A percentile compares a stretch with the other conserved stretches of the same genome.
phyloP scores from a whole-genome alignment of 371 early-diverging fungal genomes.

The Actinomortierella ambigua region DNA sequence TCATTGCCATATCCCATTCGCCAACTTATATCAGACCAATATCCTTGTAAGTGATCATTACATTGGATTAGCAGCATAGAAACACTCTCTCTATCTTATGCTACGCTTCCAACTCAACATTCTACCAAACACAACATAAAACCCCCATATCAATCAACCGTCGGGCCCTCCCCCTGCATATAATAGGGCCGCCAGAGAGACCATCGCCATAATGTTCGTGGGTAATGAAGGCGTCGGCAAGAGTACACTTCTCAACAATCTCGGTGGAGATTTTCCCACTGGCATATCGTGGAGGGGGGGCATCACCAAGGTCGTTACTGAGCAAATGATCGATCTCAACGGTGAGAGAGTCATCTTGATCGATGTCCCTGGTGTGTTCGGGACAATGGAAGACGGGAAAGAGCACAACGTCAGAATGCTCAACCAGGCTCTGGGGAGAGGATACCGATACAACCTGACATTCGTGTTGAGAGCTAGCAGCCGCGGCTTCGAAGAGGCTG shows the following conservation, averaged over 20 bases:
- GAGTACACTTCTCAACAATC: conserved; percentile 4
- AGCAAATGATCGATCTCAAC: neutral
- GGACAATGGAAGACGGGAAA: conserved; percentile 2
- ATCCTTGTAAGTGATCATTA: too few relatives aligned
- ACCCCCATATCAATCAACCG: too few relatives aligned
- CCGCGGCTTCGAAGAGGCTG: conserved; percentile 1
- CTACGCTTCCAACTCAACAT: too few relatives aligned
- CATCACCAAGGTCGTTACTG: conserved; percentile 3
- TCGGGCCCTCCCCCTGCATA: too few relatives aligned
- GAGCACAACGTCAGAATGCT: conserved; percentile 2
- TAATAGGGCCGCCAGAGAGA: too few relatives aligned
- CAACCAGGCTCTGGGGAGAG: conserved; percentile 1
- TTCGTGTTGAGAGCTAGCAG: conserved; percentile 15
- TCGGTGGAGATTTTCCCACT: conserved; percentile 3
- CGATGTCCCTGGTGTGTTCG: conserved; percentile 17
- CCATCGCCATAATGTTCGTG: neutral
- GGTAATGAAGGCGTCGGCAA: conserved; percentile 6
- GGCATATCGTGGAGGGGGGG: conserved; percentile 9
- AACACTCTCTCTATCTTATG: too few relatives aligned
- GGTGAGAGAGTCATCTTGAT: conserved; percentile 2
- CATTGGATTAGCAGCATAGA: too few relatives aligned
- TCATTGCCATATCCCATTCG: too few relatives aligned
- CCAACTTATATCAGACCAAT: too few relatives aligned
- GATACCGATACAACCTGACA: conserved; percentile 15
- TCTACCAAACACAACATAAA: too few relatives aligned